Percentiles rank a stretch among this genome's conserved stretches.
phyloP scores from a whole-genome alignment of 75 land plant genomes.

The Ceratopteris richardii region DNA sequence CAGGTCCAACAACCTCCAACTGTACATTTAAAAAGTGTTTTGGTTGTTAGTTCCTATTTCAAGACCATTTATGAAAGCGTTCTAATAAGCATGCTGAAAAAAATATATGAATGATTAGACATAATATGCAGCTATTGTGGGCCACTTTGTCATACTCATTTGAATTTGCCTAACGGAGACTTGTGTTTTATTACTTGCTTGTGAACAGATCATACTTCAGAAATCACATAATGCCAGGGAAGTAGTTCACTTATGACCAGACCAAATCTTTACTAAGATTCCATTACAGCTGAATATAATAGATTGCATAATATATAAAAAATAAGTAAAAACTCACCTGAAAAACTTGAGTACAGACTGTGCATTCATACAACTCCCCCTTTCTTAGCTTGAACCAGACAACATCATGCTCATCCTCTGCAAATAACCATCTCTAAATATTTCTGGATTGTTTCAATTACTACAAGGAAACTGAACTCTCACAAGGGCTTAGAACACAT shows the following conservation, averaged over 20 bases:
- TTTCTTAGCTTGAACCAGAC: conserved; percentile 72
- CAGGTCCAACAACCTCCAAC: conserved; percentile 61
- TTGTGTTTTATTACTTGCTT: neutral
- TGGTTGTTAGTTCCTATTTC: neutral
- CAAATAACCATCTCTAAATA: no score
- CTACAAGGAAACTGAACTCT: neutral
- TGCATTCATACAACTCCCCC: conserved; percentile 54
- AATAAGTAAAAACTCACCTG: conserved; percentile 45
- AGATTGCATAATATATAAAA: no score
- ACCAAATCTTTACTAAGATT: no score
- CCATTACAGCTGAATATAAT: no score
- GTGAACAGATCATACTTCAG: neutral
- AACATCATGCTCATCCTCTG: conserved; percentile 91
- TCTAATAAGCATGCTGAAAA: neutral
- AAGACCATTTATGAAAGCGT: neutral
- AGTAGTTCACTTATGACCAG: no score
- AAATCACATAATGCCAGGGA: no score
- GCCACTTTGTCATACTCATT: no score
- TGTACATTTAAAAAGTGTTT: conserved; percentile 11
- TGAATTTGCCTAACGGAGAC: no score
- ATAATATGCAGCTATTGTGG: neutral
- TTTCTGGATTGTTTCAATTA: neutral
- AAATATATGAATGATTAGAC: neutral
- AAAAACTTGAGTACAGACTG: conserved; percentile 63
- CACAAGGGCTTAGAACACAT: conserved; percentile 4